A percentile compares a stretch with the other conserved stretches of the same genome.
phyloP scores from a whole-genome alignment of 2,329 filamentous ascomycete species.

The Ophiostoma triangulosporum region DNA sequence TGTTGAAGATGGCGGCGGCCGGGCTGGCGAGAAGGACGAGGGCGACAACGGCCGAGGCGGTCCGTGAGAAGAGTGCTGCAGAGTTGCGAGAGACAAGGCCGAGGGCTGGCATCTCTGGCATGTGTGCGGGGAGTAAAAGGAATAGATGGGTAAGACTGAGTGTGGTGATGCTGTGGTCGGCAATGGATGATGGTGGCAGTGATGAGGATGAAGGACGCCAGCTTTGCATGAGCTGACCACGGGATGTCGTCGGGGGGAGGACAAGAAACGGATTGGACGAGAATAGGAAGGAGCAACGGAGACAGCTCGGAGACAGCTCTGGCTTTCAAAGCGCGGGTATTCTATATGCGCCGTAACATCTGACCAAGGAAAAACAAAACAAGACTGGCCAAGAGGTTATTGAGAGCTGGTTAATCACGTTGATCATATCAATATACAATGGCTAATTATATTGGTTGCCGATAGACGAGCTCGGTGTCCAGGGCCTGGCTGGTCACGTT shows the following conservation, averaged over 20 bases:
- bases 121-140: neutral
- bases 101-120: constrained; percentile 1
- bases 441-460: no score
- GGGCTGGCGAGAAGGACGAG: constrained; percentile 11
- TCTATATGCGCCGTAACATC: no score
- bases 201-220: neutral
- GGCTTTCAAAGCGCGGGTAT: no score
- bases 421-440: no score
- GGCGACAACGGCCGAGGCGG: constrained; percentile 9
- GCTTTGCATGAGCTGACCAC: neutral
- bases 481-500: no score
- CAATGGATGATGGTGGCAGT: neutral
- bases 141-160: neutral
- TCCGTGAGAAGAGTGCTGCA: neutral
- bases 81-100: neutral
- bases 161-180: neutral
- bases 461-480: no score
- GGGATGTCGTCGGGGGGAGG: neutral
- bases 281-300: neutral
- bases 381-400: no score
- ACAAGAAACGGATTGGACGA: neutral
- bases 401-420: no score
- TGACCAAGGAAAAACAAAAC: no score
- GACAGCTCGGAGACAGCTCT: no score
- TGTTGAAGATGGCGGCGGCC: constrained; percentile 37